These are phyloP conservation scores for Davidsoniella virescens DNA, from an alignment of 2,329 filamentous ascomycete species.

Conservation along the genomic window DNA sequence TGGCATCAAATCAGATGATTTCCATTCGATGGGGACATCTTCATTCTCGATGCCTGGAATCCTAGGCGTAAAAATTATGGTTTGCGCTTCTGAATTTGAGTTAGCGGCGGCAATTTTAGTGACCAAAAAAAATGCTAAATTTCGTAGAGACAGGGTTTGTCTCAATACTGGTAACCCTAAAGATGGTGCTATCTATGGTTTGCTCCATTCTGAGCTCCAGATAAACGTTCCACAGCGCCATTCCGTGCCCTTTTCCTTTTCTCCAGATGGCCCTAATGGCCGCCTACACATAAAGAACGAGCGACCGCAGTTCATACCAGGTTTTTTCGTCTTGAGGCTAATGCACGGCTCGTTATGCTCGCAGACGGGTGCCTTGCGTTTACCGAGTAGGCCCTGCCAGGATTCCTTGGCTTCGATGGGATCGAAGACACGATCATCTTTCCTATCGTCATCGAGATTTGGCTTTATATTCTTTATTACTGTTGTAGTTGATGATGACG, in stretches of 20 bases:
- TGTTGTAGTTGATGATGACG: not conserved
- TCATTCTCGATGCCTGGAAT: not conserved
- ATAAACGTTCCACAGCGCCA: slow-evolving; percentile 84
- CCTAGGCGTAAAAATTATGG: not conserved
- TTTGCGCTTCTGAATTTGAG: not conserved
- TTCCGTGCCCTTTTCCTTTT: slow-evolving; percentile 67
- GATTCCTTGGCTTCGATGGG: slow-evolving; percentile 60
- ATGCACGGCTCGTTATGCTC: slow-evolving; percentile 84
- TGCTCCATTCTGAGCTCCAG: slow-evolving; percentile 45
- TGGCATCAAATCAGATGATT: slow-evolving; percentile 1
- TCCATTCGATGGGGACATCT: not conserved
- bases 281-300: slow-evolving; percentile 49
- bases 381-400: slow-evolving; percentile 73
- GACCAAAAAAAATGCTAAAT: not conserved
- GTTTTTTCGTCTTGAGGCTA: slow-evolving; percentile 70
- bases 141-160: not conserved
- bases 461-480: too few species aligned
- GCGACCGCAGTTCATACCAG: slow-evolving; percentile 62
- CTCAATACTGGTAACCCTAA: not conserved
- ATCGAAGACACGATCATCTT: slow-evolving; percentile 33
- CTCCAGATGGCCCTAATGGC: slow-evolving; percentile 70
- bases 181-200: not conserved
- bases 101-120: not conserved
- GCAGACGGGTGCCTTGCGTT: slow-evolving; percentile 58
- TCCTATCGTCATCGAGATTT: too few species aligned